phyloP scores from a whole-genome alignment of 2,329 filamentous ascomycete species.

The Verticillium nubilum region DNA sequence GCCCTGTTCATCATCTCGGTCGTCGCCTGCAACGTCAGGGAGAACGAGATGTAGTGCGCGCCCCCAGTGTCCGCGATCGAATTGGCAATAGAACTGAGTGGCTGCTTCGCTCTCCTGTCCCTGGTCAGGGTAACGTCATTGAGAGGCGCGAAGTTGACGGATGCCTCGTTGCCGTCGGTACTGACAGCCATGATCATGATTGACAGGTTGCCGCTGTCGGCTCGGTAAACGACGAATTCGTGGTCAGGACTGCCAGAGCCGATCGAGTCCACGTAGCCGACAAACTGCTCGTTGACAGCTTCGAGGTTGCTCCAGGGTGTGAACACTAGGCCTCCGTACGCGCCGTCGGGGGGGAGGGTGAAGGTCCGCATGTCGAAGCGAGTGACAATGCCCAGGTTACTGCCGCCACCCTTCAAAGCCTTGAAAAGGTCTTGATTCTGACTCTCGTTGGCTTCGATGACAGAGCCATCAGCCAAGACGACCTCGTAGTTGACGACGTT shows the following conservation, averaged over 20 bases:
- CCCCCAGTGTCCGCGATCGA: slow-evolving; percentile 3
- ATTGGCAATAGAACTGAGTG: slow-evolving; percentile 1
- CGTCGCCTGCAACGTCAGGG: neutral
- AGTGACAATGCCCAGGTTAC: slow-evolving; percentile 39
- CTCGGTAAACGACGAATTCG: neutral
- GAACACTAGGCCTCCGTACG: slow-evolving; percentile 1
- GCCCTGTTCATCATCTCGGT: slow-evolving; percentile 1
- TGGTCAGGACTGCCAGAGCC: slow-evolving; percentile 1
- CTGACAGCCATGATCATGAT: slow-evolving; percentile 3
- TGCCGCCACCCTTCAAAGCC: slow-evolving; percentile 41
- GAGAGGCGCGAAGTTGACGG: slow-evolving; percentile 1
- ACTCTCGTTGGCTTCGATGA: slow-evolving; percentile 30
- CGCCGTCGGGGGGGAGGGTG: neutral
- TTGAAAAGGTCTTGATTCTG: slow-evolving; percentile 37
- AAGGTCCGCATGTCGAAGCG: slow-evolving; percentile 20
- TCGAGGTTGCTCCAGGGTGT: neutral
- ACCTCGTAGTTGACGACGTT: slow-evolving; percentile 36
- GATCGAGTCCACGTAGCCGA: neutral
- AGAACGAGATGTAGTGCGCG: slow-evolving; percentile 3
- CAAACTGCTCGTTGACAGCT: neutral
- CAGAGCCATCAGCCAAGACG: slow-evolving; percentile 34
- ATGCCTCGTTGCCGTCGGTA: slow-evolving; percentile 5
- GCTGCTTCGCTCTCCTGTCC: neutral
- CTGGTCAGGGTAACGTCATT: slow-evolving; percentile 1
- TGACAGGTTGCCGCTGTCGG: neutral